Base-by-base conservation (phyloP, 345 rosid genomes). In the Pistacia vera region DNA sequence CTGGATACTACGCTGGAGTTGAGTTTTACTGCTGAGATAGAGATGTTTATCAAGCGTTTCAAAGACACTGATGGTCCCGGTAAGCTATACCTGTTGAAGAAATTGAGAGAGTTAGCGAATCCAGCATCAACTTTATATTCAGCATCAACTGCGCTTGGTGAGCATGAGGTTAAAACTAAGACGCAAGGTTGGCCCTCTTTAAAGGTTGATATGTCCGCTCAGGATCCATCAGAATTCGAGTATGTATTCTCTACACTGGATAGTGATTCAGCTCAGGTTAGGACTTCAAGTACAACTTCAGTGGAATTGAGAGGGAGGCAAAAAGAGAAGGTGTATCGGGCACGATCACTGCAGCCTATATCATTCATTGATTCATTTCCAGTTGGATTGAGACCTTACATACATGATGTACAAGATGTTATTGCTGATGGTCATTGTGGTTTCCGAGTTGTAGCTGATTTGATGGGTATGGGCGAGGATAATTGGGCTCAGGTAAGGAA, bases 381-480 rank as follows among this genome's bases (percentile, higher is more conserved):
- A 20, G 8, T 14, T 13, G 75, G 75, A 2, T 58, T 71, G 75
- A 71, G 75, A 71, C 75, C 75, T 38, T 71, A 71, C 55, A 58
- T 71, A 60, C 65, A 35, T 71, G 75, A 71, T 41, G 75, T 71
- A 25, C 75, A 60, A 65, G 75, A 71, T 58, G 75, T 57, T 71
- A 71, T 46, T 41, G 38, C 36, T 7, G 75, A 71, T 59, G 55
- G 16, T 17, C 75, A 57, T 44, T 20, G 65, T 58, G 75, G 75
- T 60, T 71, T 71, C 66, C 63, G 75, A 58, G 75, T 44, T 2
- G 65, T 71, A 36, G 75, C 75, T 36, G 75, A 71, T 38, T 71
- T 71, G 54, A 58, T 71, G 35, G 75, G 51, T 55, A 71, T 71
- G 36, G 75, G 75, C 44, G 65, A 71, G 75, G 54, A 71, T 59